A percentile compares a stretch with the other conserved stretches of the same genome.
phyloP scores from a whole-genome alignment of 2,329 filamentous ascomycete species.

The Sarocladiaceae sp. region DNA sequence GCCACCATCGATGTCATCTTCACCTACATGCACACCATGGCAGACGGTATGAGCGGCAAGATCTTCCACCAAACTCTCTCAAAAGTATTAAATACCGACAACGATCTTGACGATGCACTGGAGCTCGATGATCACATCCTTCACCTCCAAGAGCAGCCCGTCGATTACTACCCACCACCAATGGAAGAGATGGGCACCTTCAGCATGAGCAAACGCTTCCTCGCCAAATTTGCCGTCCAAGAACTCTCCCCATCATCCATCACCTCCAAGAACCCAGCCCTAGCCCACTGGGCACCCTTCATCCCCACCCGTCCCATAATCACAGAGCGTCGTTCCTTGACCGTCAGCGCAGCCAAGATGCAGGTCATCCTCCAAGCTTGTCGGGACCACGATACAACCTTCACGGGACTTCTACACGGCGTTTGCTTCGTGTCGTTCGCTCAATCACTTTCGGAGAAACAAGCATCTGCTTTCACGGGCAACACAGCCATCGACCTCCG shows the following conservation, averaged over 20 bases:
- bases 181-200: slow-evolving; percentile 19
- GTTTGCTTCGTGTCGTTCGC: slow-evolving; percentile 17
- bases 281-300: slow-evolving; percentile 23
- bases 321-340: slow-evolving; percentile 18
- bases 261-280: slow-evolving; percentile 11
- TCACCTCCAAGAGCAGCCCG: slow-evolving; percentile 7
- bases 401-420: slow-evolving; percentile 24
- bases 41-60: slow-evolving; percentile 25
- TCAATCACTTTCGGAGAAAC: slow-evolving; percentile 9
- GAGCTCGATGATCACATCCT: slow-evolving; percentile 10
- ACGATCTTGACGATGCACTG: not conserved
- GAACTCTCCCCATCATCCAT: slow-evolving; percentile 16
- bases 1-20: slow-evolving; percentile 21
- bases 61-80: slow-evolving; percentile 26
- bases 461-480: slow-evolving; percentile 9
- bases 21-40: slow-evolving; percentile 21
- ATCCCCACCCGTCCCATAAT: slow-evolving; percentile 14
- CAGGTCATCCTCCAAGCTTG: slow-evolving; percentile 19
- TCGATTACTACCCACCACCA: slow-evolving; percentile 18
- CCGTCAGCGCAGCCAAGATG: slow-evolving; percentile 14
- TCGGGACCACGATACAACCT: slow-evolving; percentile 21
- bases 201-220: slow-evolving; percentile 12
- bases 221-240: slow-evolving; percentile 14
- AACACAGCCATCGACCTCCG: slow-evolving; percentile 20
- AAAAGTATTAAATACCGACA: slow-evolving; percentile 18